These are phyloP conservation scores for Chlorella sp. DNA, from an alignment of 139 green algal species.

Conservation along the genomic window DNA sequence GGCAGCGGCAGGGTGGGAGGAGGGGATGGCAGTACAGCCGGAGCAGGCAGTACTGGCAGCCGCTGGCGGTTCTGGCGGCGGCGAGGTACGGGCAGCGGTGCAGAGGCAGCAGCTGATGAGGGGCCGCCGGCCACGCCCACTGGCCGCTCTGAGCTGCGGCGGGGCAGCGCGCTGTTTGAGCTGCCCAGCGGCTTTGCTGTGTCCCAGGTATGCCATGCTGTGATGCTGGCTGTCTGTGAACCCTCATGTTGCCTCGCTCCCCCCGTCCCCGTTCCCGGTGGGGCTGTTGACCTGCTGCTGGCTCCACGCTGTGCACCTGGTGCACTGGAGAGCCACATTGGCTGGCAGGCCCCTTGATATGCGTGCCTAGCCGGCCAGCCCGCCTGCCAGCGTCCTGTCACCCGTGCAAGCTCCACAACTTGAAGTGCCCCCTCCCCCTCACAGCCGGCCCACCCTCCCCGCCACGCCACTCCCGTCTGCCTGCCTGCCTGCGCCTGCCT, in stretches of 20 bases:
- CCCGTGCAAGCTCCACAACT: no score
- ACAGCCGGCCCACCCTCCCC: neutral
- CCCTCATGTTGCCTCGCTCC: neutral
- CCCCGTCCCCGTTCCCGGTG: no score
- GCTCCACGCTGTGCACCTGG: neutral
- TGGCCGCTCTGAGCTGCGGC: neutral
- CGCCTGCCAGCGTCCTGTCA: neutral
- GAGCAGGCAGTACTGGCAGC: neutral
- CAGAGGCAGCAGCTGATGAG: neutral
- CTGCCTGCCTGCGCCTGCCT: neutral
- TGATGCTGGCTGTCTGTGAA: neutral
- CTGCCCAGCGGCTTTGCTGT: conserved; percentile 32
- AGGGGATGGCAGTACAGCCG: neutral
- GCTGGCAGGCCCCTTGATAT: neutral
- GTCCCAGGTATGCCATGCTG: neutral
- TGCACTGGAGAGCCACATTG: neutral
- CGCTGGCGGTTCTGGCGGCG: conserved; percentile 13
- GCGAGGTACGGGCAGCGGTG: neutral
- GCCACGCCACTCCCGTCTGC: no score
- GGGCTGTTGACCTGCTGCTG: no score
- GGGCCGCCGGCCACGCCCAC: neutral
- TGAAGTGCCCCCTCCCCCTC: neutral
- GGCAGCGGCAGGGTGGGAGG: neutral
- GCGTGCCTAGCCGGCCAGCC: no score
- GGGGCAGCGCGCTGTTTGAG: conserved; percentile 31